Evolutionary conservation across 2,329 filamentous ascomycete genomes (phyloP).

Genomic region (Fusarium udum): DNA sequence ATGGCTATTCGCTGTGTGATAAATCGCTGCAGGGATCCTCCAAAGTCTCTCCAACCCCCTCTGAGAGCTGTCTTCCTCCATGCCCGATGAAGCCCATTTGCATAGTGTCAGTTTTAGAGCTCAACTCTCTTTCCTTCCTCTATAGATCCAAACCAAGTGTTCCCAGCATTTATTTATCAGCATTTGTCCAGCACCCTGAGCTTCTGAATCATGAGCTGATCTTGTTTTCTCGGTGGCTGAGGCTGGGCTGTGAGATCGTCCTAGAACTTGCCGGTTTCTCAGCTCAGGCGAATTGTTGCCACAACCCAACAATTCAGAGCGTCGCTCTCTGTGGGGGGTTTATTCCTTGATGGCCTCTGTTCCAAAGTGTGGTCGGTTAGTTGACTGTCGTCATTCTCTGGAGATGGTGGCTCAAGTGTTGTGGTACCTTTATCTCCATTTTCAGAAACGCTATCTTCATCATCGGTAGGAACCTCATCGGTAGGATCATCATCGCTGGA

Average conservation of each 20-base stretch:
- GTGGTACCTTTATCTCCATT: background rate
- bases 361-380: background rate
- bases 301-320: background rate
- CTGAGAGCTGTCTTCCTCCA: no score
- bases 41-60: background rate
- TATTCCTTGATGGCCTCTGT: background rate
- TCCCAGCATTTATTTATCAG: accelerated
- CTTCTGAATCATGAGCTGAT: no score
- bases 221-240: background rate
- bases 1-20: background rate
- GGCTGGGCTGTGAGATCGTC: background rate
- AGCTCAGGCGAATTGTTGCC: no score
- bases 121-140: background rate
- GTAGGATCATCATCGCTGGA: background rate
- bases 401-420: background rate
- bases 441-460: background rate
- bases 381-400: no score
- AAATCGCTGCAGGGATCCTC: background rate
- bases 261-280: background rate
- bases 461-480: background rate
- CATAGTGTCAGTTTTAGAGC: background rate
- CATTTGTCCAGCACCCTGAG: background rate
- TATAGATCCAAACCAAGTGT: accelerated
- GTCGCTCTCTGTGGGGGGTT: no score
- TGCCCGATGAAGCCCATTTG: background rate